Evolutionary conservation across 2,329 filamentous ascomycete species (phyloP).

Genomic region (Pseudocercospora macadamiae): DNA sequence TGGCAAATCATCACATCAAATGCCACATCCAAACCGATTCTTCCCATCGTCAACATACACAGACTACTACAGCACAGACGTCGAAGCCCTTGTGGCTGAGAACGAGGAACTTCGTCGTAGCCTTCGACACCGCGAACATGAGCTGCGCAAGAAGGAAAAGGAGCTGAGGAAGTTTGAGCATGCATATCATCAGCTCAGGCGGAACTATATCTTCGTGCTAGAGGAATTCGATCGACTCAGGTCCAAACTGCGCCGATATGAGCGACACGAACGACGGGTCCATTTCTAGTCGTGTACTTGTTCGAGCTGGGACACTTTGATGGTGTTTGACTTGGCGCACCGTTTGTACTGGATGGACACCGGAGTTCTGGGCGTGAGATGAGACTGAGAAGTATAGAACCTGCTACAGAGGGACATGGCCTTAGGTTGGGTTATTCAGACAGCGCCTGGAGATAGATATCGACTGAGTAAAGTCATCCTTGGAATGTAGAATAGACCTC

Average conservation of each 20-base stretch:
- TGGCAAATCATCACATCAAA: background rate
- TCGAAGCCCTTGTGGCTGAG: slow-evolving; percentile 22
- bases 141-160: slow-evolving; percentile 3
- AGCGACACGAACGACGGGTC: too few species aligned
- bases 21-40: slow-evolving; percentile 4
- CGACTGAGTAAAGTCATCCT: too few species aligned
- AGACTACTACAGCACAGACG: slow-evolving; percentile 26
- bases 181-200: slow-evolving; percentile 12
- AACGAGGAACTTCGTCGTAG: slow-evolving; percentile 17
- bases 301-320: too few species aligned
- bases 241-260: slow-evolving; percentile 4
- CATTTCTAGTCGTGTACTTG: too few species aligned
- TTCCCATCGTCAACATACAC: background rate
- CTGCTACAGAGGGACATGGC: too few species aligned
- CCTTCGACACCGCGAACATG: slow-evolving; percentile 14
- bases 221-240: slow-evolving; percentile 13
- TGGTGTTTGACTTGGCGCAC: too few species aligned
- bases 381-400: too few species aligned
- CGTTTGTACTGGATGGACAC: too few species aligned
- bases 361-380: too few species aligned
- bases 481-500: too few species aligned
- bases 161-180: slow-evolving; percentile 10
- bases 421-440: too few species aligned
- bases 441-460: too few species aligned
- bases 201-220: background rate